These are phyloP conservation scores for Teunomyces stri DNA, from an alignment of 805 yeast genomes.

Conservation along the genomic window DNA sequence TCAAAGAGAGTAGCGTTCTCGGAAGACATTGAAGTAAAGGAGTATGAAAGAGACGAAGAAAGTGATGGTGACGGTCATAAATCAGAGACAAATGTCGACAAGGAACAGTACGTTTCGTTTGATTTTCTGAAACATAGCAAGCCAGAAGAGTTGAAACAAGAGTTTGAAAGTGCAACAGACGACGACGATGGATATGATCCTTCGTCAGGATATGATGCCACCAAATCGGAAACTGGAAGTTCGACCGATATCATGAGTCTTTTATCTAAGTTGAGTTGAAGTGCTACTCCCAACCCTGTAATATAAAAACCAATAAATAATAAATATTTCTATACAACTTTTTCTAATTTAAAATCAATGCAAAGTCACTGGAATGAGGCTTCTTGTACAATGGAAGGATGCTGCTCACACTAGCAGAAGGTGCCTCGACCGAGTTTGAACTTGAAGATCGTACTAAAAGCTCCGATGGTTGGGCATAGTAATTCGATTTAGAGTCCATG, in stretches of 20 bases:
- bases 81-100: constrained; percentile 14
- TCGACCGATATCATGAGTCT: constrained; percentile 29
- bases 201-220: constrained; percentile 12
- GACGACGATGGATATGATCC: constrained; percentile 21
- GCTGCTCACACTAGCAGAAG: neutral
- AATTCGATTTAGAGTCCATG: neutral
- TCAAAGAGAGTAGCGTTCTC: constrained; percentile 41
- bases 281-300: neutral
- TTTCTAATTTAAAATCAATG: constrained; percentile 7
- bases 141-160: constrained; percentile 33
- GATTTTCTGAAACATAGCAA: constrained; percentile 27
- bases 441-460: neutral
- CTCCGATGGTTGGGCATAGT: neutral
- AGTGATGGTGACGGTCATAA: constrained; percentile 14
- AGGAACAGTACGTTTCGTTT: constrained; percentile 6
- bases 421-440: neutral
- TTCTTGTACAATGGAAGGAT: neutral
- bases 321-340: neutral
- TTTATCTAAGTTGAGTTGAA: constrained; percentile 28
- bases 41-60: constrained; percentile 38
- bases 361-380: constrained; percentile 6
- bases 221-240: neutral
- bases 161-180: constrained; percentile 12
- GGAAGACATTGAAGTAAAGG: constrained; percentile 41
- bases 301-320: neutral